A percentile compares a stretch with the other conserved stretches of the same genome.
These are phyloP conservation scores for Verticillium longisporum DNA, from an alignment of 2,329 filamentous ascomycete genomes.

Conservation along the genomic window DNA sequence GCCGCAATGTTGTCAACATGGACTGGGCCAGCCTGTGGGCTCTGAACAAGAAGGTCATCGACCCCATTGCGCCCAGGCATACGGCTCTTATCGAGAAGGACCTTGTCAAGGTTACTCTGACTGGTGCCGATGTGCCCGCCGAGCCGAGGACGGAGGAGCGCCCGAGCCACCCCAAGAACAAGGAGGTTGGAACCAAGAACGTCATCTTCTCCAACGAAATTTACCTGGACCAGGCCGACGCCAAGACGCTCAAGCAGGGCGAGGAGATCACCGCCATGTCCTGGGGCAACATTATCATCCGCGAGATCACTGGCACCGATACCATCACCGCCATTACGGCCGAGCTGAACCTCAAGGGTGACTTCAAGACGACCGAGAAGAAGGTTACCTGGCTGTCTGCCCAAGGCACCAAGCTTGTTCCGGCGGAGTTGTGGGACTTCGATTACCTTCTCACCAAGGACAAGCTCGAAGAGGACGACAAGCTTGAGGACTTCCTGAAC, in stretches of 20 bases:
- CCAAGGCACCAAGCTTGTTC: slow-evolving; percentile 68
- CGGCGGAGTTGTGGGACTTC: slow-evolving; percentile 86
- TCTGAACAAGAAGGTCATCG: slow-evolving; percentile 75
- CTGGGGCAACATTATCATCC: slow-evolving; percentile 86
- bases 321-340: slow-evolving; percentile 66
- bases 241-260: slow-evolving; percentile 68
- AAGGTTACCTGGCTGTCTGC: slow-evolving; percentile 91
- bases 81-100: slow-evolving; percentile 67
- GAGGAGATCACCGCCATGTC: slow-evolving; percentile 96
- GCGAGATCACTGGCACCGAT: slow-evolving; percentile 51
- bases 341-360: slow-evolving; percentile 85
- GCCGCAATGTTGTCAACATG: slow-evolving; percentile 76
- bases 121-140: slow-evolving; percentile 59
- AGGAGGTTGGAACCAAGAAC: slow-evolving; percentile 76
- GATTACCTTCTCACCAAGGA: slow-evolving; percentile 95
- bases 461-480: slow-evolving; percentile 82
- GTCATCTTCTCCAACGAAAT: slow-evolving; percentile 71
- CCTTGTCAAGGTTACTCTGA: slow-evolving; percentile 63
- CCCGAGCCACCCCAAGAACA: slow-evolving; percentile 86
- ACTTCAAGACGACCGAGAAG: slow-evolving; percentile 93
- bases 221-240: slow-evolving; percentile 81
- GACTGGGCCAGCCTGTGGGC: slow-evolving; percentile 74
- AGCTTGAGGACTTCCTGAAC: slow-evolving; percentile 77
- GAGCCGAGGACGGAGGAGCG: slow-evolving; percentile 64
- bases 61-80: slow-evolving; percentile 67